Conservation (phyloP, 139 green algal genomes). For the Pseudopediastrum boryanum region DNA sequence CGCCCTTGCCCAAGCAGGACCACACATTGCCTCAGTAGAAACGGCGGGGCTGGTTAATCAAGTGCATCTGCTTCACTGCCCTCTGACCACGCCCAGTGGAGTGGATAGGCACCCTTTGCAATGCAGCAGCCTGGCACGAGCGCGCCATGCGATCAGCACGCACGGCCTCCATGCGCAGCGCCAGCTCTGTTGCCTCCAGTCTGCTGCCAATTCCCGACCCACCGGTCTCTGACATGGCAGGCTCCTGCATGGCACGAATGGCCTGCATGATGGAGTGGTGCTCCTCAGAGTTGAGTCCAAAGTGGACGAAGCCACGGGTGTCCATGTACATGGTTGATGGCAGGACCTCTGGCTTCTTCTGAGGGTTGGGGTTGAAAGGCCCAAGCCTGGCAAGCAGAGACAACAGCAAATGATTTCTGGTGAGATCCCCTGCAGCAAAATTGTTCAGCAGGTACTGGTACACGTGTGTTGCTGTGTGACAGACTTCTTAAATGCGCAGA, state of each 20-base stretch:
- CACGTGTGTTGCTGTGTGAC: too few species aligned
- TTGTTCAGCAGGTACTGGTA: too few species aligned
- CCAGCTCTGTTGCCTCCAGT: background rate
- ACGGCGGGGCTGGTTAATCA: conserved; percentile 34
- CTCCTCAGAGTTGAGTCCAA: conserved; percentile 17
- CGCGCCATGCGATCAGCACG: background rate
- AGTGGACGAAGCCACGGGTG: background rate
- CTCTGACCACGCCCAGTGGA: background rate
- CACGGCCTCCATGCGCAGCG: background rate
- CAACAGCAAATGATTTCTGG: too few species aligned
- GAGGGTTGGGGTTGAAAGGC: conserved; percentile 6
- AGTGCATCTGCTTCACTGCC: conserved; percentile 3
- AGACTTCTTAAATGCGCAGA: too few species aligned
- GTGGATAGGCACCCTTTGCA: background rate
- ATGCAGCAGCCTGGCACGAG: background rate
- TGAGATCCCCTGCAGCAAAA: too few species aligned
- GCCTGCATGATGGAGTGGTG: background rate
- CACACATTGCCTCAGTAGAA: conserved; percentile 2
- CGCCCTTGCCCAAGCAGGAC: background rate
- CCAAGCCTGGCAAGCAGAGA: conserved; percentile 11
- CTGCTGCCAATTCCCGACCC: background rate
- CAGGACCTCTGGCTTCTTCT: background rate
- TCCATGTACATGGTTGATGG: conserved; percentile 18
- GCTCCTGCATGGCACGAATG: background rate
- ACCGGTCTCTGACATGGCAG: background rate